Conservation (phyloP, 2,329 filamentous ascomycete genomes). For the Aspergillus aculeatus region DNA sequence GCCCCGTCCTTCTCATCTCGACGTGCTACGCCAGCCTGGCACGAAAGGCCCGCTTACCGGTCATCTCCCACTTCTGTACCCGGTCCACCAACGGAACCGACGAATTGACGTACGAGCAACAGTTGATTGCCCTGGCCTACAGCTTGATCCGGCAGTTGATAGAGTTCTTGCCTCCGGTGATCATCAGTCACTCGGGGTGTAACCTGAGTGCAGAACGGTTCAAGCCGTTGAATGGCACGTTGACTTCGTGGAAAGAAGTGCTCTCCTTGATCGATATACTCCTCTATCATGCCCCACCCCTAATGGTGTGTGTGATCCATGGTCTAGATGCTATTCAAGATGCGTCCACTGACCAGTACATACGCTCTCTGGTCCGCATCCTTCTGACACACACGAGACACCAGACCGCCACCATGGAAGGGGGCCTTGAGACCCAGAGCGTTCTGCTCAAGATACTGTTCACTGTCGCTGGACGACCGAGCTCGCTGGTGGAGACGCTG, state of each 20-base stretch:
- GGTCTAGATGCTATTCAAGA: constrained; percentile 36
- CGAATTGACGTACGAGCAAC: constrained; percentile 30
- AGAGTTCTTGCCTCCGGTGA: constrained; percentile 36
- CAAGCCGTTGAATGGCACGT: constrained; percentile 33
- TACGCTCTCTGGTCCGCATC: constrained; percentile 34
- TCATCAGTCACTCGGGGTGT: constrained; percentile 35
- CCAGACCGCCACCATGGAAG: constrained; percentile 16
- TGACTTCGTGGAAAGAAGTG: constrained; percentile 37
- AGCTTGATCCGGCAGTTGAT: constrained; percentile 41
- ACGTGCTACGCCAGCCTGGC: constrained; percentile 35
- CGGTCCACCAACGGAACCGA: constrained; percentile 22
- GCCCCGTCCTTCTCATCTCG: constrained; percentile 33
- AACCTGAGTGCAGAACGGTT: constrained; percentile 39
- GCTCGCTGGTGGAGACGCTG: constrained; percentile 32
- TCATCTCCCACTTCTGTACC: constrained; percentile 40
- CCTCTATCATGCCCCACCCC: constrained; percentile 35
- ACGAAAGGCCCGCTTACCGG: constrained; percentile 30
- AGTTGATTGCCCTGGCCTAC: constrained; percentile 39
- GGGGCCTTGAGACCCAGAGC: constrained; percentile 22
- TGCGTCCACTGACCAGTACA: constrained; percentile 31
- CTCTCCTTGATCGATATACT: constrained; percentile 38
- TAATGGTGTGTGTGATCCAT: constrained; percentile 39
- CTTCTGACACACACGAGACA: constrained; percentile 35
- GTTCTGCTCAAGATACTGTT: constrained; percentile 39
- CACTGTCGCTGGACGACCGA: constrained; percentile 33